Evolutionary conservation across 2,329 filamentous ascomycete species (phyloP).

Genomic region (Colletotrichum sp.): DNA sequence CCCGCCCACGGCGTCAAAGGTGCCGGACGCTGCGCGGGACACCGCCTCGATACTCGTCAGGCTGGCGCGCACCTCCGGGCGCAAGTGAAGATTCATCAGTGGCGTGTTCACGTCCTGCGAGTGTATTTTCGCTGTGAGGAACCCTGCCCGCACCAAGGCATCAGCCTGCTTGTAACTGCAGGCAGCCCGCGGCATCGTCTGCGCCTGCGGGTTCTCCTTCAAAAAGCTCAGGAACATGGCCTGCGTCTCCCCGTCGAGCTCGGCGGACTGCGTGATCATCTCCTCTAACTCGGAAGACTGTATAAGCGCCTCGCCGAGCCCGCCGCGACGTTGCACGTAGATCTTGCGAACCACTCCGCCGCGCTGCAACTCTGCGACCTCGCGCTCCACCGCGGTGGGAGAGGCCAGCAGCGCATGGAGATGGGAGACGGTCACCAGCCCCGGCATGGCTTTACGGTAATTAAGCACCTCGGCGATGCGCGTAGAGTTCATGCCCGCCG

Average conservation of each 20-base stretch:
- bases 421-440: conserved; percentile 70
- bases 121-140: conserved; percentile 58
- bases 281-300: conserved; percentile 56
- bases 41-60: conserved; percentile 67
- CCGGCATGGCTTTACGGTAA: conserved; percentile 63
- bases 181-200: conserved; percentile 27
- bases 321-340: conserved; percentile 64
- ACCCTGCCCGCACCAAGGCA: conserved; percentile 68
- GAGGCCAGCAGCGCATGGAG: conserved; percentile 63
- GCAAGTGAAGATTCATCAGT: conserved; percentile 45
- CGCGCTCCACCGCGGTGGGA: conserved; percentile 70
- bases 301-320: conserved; percentile 69
- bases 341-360: conserved; percentile 66
- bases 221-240: conserved; percentile 59
- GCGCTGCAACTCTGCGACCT: conserved; percentile 65
- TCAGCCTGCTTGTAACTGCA: conserved; percentile 48
- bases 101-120: conserved; percentile 22
- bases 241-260: conserved; percentile 43
- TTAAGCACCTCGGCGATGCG: conserved; percentile 69
- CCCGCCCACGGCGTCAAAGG: conserved; percentile 72
- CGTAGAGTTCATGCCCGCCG: conserved; percentile 67
- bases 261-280: conserved; percentile 27
- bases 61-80: conserved; percentile 59
- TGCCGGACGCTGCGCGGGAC: conserved; percentile 70
- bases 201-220: conserved; percentile 50